Conservation (phyloP, 1,284 basidiomycete genomes). For the Ceratobasidium sp. region DNA sequence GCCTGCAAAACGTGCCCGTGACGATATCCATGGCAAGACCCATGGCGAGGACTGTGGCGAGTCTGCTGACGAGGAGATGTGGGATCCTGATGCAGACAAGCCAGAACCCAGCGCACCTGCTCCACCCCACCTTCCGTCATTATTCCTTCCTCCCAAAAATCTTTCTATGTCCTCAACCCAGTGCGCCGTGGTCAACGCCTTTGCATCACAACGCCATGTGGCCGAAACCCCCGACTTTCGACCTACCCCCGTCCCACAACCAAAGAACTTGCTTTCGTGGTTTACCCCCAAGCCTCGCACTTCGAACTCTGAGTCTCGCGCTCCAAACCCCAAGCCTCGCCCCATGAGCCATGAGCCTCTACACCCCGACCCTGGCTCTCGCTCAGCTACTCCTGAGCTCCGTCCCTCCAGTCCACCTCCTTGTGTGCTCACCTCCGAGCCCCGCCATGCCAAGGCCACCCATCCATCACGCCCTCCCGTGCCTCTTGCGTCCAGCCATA, state of each 20-base stretch:
- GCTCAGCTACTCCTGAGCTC: no score
- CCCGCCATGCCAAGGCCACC: not conserved
- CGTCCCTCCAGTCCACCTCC: not conserved
- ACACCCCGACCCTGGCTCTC: no score
- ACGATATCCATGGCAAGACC: not conserved
- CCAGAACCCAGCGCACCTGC: not conserved
- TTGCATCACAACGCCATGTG: not conserved
- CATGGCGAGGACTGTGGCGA: not conserved
- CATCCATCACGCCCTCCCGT: not conserved
- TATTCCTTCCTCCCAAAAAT: not conserved
- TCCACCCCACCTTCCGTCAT: not conserved
- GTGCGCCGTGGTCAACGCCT: not conserved
- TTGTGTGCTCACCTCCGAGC: not conserved
- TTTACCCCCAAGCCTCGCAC: no score
- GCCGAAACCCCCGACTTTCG: not conserved
- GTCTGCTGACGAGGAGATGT: not conserved
- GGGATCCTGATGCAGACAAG: not conserved
- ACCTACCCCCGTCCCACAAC: not conserved
- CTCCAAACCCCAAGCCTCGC: not conserved
- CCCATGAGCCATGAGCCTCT: no score
- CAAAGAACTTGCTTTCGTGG: not conserved
- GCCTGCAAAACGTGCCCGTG: not conserved
- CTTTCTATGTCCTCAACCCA: not conserved
- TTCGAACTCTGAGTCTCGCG: not conserved
- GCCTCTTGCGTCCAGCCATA: not conserved